These are phyloP conservation scores for Diutina siamensis DNA, from an alignment of 1,139 yeast species.

Conservation along the genomic window DNA sequence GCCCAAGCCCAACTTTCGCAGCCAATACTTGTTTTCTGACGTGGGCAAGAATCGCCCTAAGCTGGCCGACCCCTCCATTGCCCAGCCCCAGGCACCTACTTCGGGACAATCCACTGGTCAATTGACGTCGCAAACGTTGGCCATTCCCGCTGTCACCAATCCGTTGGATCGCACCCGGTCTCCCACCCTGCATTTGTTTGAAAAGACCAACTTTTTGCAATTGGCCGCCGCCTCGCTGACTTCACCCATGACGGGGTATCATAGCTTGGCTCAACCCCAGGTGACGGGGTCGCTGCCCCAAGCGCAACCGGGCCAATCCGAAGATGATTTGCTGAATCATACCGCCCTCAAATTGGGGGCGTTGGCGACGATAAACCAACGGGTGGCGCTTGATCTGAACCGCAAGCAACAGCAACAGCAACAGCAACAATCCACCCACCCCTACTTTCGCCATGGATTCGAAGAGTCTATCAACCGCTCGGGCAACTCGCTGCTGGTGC, in stretches of 20 bases:
- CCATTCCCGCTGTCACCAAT: not conserved
- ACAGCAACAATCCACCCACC: constrained; percentile 11
- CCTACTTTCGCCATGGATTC: constrained; percentile 11
- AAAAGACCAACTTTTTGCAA: constrained; percentile 34
- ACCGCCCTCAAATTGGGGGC: constrained; percentile 48
- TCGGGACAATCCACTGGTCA: constrained; percentile 22
- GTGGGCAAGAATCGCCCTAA: constrained; percentile 26
- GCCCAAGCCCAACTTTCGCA: constrained; percentile 22
- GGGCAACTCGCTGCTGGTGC: constrained; percentile 29
- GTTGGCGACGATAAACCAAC: constrained; percentile 47
- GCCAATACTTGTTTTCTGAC: constrained; percentile 20
- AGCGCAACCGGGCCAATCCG: constrained; percentile 8
- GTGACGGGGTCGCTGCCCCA: constrained; percentile 9
- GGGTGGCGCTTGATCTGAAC: constrained; percentile 48
- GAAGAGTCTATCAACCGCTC: constrained; percentile 28
- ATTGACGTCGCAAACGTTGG: constrained; percentile 6
- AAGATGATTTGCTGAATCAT: constrained; percentile 26
- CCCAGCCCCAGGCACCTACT: constrained; percentile 8
- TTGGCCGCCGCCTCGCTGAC: constrained; percentile 26
- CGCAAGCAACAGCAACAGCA: constrained; percentile 20
- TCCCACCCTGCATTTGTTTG: constrained; percentile 35
- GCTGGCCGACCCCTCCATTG: constrained; percentile 28
- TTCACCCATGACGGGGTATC: constrained; percentile 15
- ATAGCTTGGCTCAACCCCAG: constrained; percentile 11
- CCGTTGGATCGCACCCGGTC: constrained; percentile 26